These are phyloP conservation scores for Austroboletus novae-zelandiae DNA, from an alignment of 1,284 basidiomycete genomes.

Conservation along the genomic window DNA sequence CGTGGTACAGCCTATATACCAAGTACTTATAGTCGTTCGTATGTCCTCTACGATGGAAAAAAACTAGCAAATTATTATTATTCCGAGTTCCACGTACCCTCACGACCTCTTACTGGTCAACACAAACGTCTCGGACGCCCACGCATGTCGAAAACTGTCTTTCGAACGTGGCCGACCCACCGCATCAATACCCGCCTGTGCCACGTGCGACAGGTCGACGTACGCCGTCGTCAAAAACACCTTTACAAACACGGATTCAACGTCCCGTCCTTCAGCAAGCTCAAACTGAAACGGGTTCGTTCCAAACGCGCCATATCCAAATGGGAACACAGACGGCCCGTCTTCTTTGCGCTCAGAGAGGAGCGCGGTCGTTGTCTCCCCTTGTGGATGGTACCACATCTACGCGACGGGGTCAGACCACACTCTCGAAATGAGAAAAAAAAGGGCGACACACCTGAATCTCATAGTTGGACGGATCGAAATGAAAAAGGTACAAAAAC, in stretches of 20 bases:
- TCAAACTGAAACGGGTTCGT: slow-evolving; percentile 22
- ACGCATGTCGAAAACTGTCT: slow-evolving; percentile 1
- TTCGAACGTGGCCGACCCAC: not conserved
- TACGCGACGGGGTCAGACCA: not conserved
- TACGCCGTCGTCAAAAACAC: slow-evolving; percentile 22
- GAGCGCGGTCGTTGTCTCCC: slow-evolving; percentile 4
- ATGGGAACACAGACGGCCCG: slow-evolving; percentile 13
- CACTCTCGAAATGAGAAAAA: too few species aligned
- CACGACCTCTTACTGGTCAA: slow-evolving; percentile 16
- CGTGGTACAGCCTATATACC: too few species aligned
- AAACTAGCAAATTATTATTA: too few species aligned
- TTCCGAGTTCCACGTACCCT: not conserved
- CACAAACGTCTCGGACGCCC: slow-evolving; percentile 23
- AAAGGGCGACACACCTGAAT: slow-evolving; percentile 11
- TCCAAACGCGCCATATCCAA: slow-evolving; percentile 24
- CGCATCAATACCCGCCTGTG: slow-evolving; percentile 13
- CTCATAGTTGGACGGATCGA: slow-evolving; percentile 23
- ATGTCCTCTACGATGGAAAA: too few species aligned
- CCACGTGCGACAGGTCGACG: slow-evolving; percentile 16
- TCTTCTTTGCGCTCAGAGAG: slow-evolving; percentile 6
- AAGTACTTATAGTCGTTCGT: too few species aligned
- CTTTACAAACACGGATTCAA: slow-evolving; percentile 24
- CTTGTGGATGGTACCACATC: slow-evolving; percentile 19
- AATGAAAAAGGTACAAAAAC: slow-evolving; percentile 28
- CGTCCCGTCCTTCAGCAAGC: slow-evolving; percentile 1